Conservation (phyloP, 352 stramenopile genomes). For the Globisporangium megalacanthum region DNA sequence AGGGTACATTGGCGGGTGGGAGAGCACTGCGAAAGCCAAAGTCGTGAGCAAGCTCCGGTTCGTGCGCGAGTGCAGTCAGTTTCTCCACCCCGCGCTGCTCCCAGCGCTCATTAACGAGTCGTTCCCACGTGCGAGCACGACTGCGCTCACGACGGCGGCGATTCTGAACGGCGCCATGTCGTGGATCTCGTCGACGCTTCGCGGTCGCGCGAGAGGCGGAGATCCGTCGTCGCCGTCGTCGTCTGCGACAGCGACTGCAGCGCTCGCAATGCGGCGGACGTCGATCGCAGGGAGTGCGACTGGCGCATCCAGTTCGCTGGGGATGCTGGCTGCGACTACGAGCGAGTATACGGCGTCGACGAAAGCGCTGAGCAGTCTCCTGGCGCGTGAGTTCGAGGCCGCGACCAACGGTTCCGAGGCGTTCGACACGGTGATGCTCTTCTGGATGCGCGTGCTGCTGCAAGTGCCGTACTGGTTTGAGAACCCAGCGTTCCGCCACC, state of each 20-base stretch:
- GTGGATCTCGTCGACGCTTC: slow-evolving; percentile 52
- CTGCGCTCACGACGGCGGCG: slow-evolving; percentile 44
- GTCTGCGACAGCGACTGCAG: slow-evolving; percentile 29
- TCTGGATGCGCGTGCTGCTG: slow-evolving; percentile 60
- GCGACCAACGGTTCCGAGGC: slow-evolving; percentile 25
- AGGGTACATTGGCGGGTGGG: slow-evolving; percentile 76
- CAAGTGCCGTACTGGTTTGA: slow-evolving; percentile 80
- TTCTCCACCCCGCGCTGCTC: slow-evolving; percentile 51
- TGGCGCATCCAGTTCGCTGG: slow-evolving; percentile 24
- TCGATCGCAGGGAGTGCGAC: slow-evolving; percentile 31
- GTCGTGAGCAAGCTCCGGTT: slow-evolving; percentile 69
- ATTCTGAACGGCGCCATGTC: slow-evolving; percentile 54
- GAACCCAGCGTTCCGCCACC: slow-evolving; percentile 55
- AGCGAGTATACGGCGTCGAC: slow-evolving; percentile 46
- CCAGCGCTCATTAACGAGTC: slow-evolving; percentile 61
- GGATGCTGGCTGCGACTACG: slow-evolving; percentile 33
- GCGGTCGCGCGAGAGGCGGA: slow-evolving; percentile 25
- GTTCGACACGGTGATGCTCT: slow-evolving; percentile 35
- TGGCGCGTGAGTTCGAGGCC: slow-evolving; percentile 62
- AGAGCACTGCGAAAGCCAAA: slow-evolving; percentile 55
- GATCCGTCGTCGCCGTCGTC: slow-evolving; percentile 23
- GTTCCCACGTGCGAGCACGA: slow-evolving; percentile 39
- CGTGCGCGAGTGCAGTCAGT: slow-evolving; percentile 69
- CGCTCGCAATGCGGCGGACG: slow-evolving; percentile 43
- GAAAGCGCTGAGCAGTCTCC: slow-evolving; percentile 41